These are phyloP conservation scores for Salix koriyanagi DNA, from an alignment of 345 rosid genomes.

Conservation along the genomic window DNA sequence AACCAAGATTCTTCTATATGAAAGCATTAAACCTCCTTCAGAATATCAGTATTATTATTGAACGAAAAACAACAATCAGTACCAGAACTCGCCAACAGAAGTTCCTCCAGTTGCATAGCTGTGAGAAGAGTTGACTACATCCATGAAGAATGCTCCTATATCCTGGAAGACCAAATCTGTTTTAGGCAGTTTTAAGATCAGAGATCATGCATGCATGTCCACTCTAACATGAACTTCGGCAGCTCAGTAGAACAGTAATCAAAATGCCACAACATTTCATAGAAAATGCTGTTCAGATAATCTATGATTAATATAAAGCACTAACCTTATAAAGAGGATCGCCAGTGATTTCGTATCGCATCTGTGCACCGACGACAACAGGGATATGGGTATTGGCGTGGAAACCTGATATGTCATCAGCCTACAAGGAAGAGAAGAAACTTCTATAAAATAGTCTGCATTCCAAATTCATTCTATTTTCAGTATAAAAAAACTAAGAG, in stretches of 20 bases:
- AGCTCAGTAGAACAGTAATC: neutral
- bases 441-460: neutral
- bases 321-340: conserved; percentile 81
- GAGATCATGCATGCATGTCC: neutral
- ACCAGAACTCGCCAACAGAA: conserved; percentile 80
- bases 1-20: neutral
- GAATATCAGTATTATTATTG: neutral
- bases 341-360: conserved; percentile 88
- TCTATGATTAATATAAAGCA: conserved; percentile 3
- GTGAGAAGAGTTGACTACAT: conserved; percentile 75
- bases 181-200: neutral
- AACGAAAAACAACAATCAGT: conserved; percentile 18
- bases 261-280: neutral
- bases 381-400: conserved; percentile 94
- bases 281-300: neutral
- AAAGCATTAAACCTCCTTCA: neutral
- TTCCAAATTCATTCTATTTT: neutral
- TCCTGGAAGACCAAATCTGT: conserved; percentile 42
- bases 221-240: neutral
- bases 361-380: conserved; percentile 81
- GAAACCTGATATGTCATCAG: conserved; percentile 80
- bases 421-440: conserved; percentile 42
- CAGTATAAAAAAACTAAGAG: neutral
- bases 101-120: conserved; percentile 95
- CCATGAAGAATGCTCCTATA: conserved; percentile 73